Evolutionary conservation across 305 asterid species (phyloP).

Genomic region (Solanum hybrid): DNA sequence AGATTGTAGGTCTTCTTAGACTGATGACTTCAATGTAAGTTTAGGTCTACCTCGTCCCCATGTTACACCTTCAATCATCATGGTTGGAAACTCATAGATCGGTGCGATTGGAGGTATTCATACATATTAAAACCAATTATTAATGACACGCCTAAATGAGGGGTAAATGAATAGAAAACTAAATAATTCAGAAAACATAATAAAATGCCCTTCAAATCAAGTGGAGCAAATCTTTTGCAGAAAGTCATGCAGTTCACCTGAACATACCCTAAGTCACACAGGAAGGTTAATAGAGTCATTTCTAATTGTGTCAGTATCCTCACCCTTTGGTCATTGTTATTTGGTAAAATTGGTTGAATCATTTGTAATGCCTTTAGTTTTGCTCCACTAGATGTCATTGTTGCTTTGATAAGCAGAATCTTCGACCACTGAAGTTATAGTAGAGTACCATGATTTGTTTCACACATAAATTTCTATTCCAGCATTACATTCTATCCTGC

Average conservation of each 20-base stretch:
- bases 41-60: neutral
- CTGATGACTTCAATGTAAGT: neutral
- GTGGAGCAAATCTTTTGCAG: neutral
- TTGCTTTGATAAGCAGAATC: neutral
- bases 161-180: neutral
- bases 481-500: neutral
- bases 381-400: neutral
- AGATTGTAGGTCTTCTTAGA: neutral
- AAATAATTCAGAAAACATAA: neutral
- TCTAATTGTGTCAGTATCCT: neutral
- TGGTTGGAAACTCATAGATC: neutral
- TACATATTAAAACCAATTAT: neutral
- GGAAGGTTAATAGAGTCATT: neutral
- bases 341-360: neutral
- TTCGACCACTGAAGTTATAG: neutral
- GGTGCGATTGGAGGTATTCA: neutral
- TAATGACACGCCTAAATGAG: neutral
- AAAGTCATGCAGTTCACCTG: neutral
- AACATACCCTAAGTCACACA: neutral
- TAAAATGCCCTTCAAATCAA: neutral
- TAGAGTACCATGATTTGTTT: neutral
- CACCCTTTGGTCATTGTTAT: neutral
- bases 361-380: neutral
- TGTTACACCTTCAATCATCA: neutral
- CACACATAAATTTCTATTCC: neutral